Evolutionary conservation across 352 stramenopile species (phyloP).

Genomic region (Phytophthora fragariaefolia): DNA sequence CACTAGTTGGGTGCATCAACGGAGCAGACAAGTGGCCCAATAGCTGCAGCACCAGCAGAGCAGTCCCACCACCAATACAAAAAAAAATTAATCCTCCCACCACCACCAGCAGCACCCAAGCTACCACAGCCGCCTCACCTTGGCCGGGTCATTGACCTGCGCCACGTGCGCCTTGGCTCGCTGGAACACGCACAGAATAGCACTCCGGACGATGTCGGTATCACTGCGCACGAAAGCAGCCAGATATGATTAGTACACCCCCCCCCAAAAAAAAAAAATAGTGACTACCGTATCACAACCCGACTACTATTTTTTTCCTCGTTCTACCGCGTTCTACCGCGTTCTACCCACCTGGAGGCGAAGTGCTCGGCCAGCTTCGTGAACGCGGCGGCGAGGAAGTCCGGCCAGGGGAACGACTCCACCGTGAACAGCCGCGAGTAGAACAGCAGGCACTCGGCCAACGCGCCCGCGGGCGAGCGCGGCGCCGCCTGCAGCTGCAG

Average conservation of each 20-base stretch:
- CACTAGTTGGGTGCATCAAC: constrained; percentile 22
- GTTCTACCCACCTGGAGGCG: constrained; percentile 38
- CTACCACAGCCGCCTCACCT: constrained; percentile 32
- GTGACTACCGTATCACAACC: not conserved
- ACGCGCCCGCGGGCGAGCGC: constrained; percentile 7
- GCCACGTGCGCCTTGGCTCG: constrained; percentile 44
- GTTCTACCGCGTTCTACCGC: constrained; percentile 17
- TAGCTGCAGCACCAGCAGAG: constrained; percentile 31
- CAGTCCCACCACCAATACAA: not conserved
- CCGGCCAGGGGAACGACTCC: constrained; percentile 67
- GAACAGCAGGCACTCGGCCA: constrained; percentile 61
- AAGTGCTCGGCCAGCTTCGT: constrained; percentile 67
- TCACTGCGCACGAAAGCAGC: constrained; percentile 32
- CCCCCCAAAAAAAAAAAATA: not conserved
- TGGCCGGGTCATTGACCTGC: constrained; percentile 56
- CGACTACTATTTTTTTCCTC: not conserved
- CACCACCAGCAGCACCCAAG: constrained; percentile 2
- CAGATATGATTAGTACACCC: not conserved
- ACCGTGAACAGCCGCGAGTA: constrained; percentile 59
- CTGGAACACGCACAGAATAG: constrained; percentile 57
- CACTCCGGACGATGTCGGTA: constrained; percentile 38
- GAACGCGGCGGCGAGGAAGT: constrained; percentile 63
- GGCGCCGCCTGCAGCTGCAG: constrained; percentile 44
- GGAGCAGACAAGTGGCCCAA: constrained; percentile 22
- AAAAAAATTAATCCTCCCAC: constrained; percentile 3